Evolutionary conservation across 306 rosid genomes (phyloP), one percentile per base, ranked within the genome.

Genomic region (Rubus parviflorus): DNA sequence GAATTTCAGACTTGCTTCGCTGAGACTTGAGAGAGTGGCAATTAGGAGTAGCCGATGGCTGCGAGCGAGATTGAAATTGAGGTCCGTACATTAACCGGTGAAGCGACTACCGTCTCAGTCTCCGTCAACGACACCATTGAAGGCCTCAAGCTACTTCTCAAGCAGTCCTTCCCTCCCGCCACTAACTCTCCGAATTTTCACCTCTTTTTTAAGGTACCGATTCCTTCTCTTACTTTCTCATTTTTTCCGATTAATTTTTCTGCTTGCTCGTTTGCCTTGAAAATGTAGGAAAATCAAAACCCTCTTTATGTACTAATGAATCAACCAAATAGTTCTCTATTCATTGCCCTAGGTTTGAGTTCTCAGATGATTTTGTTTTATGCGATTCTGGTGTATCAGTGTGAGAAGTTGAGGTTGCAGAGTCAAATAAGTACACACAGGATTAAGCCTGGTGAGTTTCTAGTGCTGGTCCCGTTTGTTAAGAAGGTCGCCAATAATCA

Each of bases 61-160:
- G 91, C 82, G 70, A 42, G 25, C 79, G 63, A 46, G 10, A 80
- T 49, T 30, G 86, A 83, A 77, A 85, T 92, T 76, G 52, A 84
- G 47, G 88, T 95, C 77, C 94, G 92, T 66, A 72, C 92, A 78
- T 78, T 95, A 20, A 77, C 84, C 6, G 96, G 97, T 42, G 96
- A 95, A 46, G 80, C 97, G 14, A 51, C 70, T 80, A 79, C 82
- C 47, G 74, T 92, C 37, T 85, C 66, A 41, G 62, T 90, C 71
- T 61, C 93, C 72, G 53, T 75, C 49, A 14, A 78, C 73, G 40
- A 49, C 22, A 86, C 95, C 81, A 70, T 92, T 51, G 80, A 81
- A 25, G 79, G 82, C 80, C 91, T 95, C 81, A 92, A 90, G 86
- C 88, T 87, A 65, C 84, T 89, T 11, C 97, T 95, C 85, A 42